These are phyloP conservation scores for Arachis monticola DNA, from an alignment of 331 rosid species.

Conservation along the genomic window DNA sequence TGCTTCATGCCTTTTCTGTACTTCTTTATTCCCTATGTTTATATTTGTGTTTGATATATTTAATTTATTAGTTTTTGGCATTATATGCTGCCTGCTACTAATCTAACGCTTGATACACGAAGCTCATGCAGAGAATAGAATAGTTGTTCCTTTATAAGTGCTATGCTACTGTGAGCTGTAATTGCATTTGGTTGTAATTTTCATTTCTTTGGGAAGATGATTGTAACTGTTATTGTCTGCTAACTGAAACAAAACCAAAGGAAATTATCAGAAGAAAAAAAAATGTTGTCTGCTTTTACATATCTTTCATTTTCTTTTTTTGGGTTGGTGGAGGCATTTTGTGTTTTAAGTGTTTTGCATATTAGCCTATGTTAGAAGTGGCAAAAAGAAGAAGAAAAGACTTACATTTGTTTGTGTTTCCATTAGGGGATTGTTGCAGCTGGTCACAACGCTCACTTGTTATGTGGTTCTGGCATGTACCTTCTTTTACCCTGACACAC, in stretches of 20 bases:
- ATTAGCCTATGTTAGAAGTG: neutral
- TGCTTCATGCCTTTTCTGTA: constrained; percentile 26
- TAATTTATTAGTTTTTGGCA: constrained; percentile 11
- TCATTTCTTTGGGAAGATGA: neutral
- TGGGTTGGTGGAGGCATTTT: constrained; percentile 29
- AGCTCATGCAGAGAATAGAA: constrained; percentile 21
- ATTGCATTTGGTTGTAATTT: constrained; percentile 35
- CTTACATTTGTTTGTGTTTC: constrained; percentile 44
- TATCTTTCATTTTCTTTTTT: neutral
- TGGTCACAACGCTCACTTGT: constrained; percentile 45
- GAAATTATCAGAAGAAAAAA: neutral
- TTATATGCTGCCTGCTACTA: constrained; percentile 35
- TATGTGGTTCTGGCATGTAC: constrained; percentile 58
- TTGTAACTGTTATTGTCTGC: constrained; percentile 1
- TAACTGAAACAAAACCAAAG: constrained; percentile 15
- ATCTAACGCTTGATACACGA: constrained; percentile 12
- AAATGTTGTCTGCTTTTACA: constrained; percentile 10
- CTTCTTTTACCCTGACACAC: constrained; percentile 47
- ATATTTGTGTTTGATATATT: neutral
- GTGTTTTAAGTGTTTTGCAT: constrained; percentile 29
- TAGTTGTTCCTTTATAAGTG: constrained; percentile 1
- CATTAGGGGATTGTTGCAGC: constrained; percentile 64
- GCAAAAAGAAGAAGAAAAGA: neutral
- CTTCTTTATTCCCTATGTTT: too few species aligned
- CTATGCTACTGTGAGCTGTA: constrained; percentile 28